Base-by-base conservation (phyloP, 2,329 filamentous ascomycete genomes). In the Aspergillus unguis region DNA sequence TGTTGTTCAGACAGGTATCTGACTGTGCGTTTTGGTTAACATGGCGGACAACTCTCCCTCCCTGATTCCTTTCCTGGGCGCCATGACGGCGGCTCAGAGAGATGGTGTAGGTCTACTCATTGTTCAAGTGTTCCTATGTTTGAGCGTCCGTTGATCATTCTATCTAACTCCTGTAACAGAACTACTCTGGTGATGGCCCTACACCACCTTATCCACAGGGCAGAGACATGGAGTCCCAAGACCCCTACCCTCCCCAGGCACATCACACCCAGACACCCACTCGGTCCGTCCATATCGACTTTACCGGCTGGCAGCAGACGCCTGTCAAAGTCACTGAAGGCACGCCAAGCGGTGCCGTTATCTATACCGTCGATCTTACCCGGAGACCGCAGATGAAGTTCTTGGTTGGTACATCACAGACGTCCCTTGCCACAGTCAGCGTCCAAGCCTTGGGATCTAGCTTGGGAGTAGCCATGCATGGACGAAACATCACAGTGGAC, bases 251-350 rank as follows among this genome's bases (percentile, higher is more conserved):
- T 26, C 27, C 45, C n/a, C 45, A 41, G 36, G 11, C 45, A 7
- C 41, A 48, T 26, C 45, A 48, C 33, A 48, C 45, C 36, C 26
- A 31, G 36, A 28, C 10, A 11, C 25, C 42, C 28, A 17, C 29
- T 23, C 49, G 49, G n/a, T 52, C 49, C 23, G 8, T 52, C 49
- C 29, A 46, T 11, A 36, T 45, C 28, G 43, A 52, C 49, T 46
- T 52, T 8, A 46, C 43, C 28, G 31, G 35, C 37, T 46, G 43
- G 36, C 8, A 17, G 10, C 49, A 52, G 9, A 46, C 28, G 8
- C 28, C 31, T 4, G 10, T 52, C 5, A 10, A 33, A 6, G 25
- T 52, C 35, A 35, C 42, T 7, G 43, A 52, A 4, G 36, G 36
- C 11, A 9, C 23, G 1, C 7, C 36, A 17, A 9, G 7, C 3